Evolutionary conservation across 495 filamentous ascomycete genomes (phyloP).

Genomic region (Penicillium turbatum): DNA sequence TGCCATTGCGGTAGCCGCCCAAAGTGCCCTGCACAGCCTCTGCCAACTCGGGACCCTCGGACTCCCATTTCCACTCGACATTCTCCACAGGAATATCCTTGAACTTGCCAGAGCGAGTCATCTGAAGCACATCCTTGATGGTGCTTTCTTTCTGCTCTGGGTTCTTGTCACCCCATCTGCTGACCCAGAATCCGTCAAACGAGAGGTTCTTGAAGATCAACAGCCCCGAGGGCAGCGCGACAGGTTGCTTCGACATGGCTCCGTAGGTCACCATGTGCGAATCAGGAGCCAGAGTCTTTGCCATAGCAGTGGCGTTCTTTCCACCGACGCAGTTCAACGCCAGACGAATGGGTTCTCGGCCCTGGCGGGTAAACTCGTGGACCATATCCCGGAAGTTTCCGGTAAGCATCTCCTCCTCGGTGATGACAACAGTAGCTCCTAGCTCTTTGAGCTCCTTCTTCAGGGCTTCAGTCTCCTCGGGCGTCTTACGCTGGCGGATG

Average conservation of each 20-base stretch:
- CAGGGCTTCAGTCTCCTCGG: slow-evolving; percentile 59
- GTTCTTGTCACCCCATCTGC: slow-evolving; percentile 76
- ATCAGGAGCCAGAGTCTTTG: slow-evolving; percentile 58
- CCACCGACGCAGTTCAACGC: slow-evolving; percentile 96
- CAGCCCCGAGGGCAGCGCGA: slow-evolving; percentile 69
- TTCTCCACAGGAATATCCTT: slow-evolving; percentile 75
- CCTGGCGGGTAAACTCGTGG: slow-evolving; percentile 64
- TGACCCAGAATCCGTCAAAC: slow-evolving; percentile 94
- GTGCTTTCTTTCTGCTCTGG: slow-evolving; percentile 69
- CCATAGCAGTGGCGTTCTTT: slow-evolving; percentile 67
- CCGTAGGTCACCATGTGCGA: slow-evolving; percentile 89
- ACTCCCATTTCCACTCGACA: slow-evolving; percentile 75
- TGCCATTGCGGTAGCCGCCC: slow-evolving; percentile 74
- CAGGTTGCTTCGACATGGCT: slow-evolving; percentile 84
- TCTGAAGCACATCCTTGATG: slow-evolving; percentile 72
- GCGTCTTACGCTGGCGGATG: slow-evolving; percentile 60
- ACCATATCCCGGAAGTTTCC: slow-evolving; percentile 59
- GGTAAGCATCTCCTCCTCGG: slow-evolving; percentile 70
- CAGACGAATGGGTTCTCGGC: slow-evolving; percentile 62
- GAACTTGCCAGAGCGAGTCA: slow-evolving; percentile 72
- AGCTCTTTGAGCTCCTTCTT: slow-evolving; percentile 66
- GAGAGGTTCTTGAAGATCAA: slow-evolving; percentile 87
- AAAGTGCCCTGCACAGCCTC: slow-evolving; percentile 72
- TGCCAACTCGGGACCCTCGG: slow-evolving; percentile 56
- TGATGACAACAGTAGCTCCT: slow-evolving; percentile 75